Conservation (phyloP, 2,329 filamentous ascomycete genomes). For the Aureobasidium sp. region DNA sequence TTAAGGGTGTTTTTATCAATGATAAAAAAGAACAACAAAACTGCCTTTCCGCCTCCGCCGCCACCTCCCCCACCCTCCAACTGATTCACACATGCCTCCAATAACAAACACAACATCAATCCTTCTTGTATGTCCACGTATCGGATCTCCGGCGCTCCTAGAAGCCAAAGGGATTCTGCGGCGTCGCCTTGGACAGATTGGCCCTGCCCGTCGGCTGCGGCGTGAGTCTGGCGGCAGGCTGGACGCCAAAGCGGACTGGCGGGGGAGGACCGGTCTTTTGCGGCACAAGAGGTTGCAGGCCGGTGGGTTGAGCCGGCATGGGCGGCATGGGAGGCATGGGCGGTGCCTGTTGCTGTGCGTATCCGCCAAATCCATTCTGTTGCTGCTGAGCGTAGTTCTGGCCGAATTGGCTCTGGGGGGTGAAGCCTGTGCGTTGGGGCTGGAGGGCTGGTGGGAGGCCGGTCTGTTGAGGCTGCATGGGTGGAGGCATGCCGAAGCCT, state of each 20-base stretch:
- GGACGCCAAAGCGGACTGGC: constrained; percentile 80
- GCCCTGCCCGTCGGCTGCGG: constrained; percentile 88
- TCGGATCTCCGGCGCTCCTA: constrained; percentile 29
- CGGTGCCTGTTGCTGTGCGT: constrained; percentile 31
- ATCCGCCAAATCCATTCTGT: constrained; percentile 28
- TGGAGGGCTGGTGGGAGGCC: constrained; percentile 37
- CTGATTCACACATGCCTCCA: background rate
- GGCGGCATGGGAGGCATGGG: constrained; percentile 52
- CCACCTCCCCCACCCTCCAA: too few species aligned
- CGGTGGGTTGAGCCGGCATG: constrained; percentile 47
- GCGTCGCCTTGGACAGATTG: constrained; percentile 83
- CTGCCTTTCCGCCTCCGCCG: too few species aligned
- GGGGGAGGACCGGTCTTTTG: constrained; percentile 84
- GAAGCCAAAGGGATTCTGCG: constrained; percentile 65
- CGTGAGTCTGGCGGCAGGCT: constrained; percentile 64
- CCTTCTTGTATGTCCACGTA: background rate
- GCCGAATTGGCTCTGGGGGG: constrained; percentile 24
- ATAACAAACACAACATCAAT: background rate
- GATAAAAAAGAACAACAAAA: background rate
- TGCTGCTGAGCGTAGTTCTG: constrained; percentile 14
- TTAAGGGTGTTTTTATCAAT: background rate
- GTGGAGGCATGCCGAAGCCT: constrained; percentile 46
- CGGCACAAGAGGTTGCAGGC: constrained; percentile 54
- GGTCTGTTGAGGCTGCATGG: constrained; percentile 43
- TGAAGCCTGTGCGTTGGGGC: constrained; percentile 45